Conservation (phyloP, 768 basidiomycete genomes). For the Leccinum pellstonianum region DNA sequence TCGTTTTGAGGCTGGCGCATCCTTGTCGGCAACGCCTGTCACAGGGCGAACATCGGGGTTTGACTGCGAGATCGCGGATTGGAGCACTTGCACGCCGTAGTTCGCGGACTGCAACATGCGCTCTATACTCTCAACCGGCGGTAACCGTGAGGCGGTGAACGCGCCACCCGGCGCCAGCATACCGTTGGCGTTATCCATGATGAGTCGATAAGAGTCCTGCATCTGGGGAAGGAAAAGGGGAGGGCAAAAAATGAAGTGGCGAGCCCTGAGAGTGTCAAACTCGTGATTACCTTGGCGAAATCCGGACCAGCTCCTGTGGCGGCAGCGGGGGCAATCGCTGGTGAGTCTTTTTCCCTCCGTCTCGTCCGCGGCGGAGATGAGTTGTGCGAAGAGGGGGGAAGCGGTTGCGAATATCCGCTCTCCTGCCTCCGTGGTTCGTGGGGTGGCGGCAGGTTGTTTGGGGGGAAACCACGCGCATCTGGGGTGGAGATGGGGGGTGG, state of each 20-base stretch:
- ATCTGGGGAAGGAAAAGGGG: slow-evolving; percentile 29
- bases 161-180: slow-evolving; percentile 23
- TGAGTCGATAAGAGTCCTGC: slow-evolving; percentile 43
- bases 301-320: slow-evolving; percentile 35
- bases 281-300: slow-evolving; percentile 39
- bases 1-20: slow-evolving; percentile 30
- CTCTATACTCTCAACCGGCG: slow-evolving; percentile 38
- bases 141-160: slow-evolving; percentile 22
- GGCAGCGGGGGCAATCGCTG: slow-evolving; percentile 26
- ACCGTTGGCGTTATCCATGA: slow-evolving; percentile 40
- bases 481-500: slow-evolving; percentile 29
- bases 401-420: slow-evolving; percentile 30
- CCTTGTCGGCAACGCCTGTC: slow-evolving; percentile 30
- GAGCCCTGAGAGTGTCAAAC: slow-evolving; percentile 1
- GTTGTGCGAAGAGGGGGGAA: slow-evolving; percentile 26
- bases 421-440: slow-evolving; percentile 36
- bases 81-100: slow-evolving; percentile 35
- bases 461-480: slow-evolving; percentile 33
- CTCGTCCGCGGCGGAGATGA: slow-evolving; percentile 36
- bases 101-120: slow-evolving; percentile 45
- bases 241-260: slow-evolving; percentile 1
- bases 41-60: slow-evolving; percentile 28
- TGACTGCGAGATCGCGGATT: slow-evolving; percentile 30
- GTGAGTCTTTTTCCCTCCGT: slow-evolving; percentile 37
- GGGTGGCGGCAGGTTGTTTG: slow-evolving; percentile 23